Evolutionary conservation across 106 monocot species (phyloP), one percentile per base, ranked within the genome.

Genomic region (Hemerocallis citrina): DNA sequence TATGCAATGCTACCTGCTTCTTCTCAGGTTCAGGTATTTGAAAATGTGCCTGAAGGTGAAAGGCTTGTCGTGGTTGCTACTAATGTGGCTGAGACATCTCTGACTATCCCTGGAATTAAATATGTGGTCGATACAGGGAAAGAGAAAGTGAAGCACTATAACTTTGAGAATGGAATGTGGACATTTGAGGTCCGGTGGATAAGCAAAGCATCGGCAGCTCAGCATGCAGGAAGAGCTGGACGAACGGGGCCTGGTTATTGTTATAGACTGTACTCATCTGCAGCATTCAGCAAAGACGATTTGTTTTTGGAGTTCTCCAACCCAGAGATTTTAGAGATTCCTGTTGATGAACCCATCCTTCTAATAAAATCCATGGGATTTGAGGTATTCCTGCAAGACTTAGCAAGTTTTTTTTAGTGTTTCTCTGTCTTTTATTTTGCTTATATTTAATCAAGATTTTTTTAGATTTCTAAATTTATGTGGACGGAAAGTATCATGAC

Each of bases 111-210:
- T 17, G 88, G 88, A 9, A 98, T 98, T 73, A 96, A 91, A 59
- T 96, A 98, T 80, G 98, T 92, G 25, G 81, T 98, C 55, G 98
- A 98, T 54, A 88, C 87, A 25, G 98, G 98, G 30, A 98, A 92
- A 85, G 88, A 82, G 74, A 62, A 98, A 70, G 92, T 85, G 24
- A 98, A 80, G 74, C 79, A 73, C 66, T 98, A 98, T 37, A 74
- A 85, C 41, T 64, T 79, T 54, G 39, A 61, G 7, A 85, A 62
- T 69, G 92, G 98, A 40, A 81, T 88, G 52, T 84, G 82, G 30
- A 69, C 57, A 32, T 91, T 68, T 71, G 87, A 92, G 70, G 67
- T 92, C 17, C 77, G 71, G 61, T 98, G 91, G 98, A 98, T 92
- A 73, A 98, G 98, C 74, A 92, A 88, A 62, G 98, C 98, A 23